Conservation (phyloP, 1,139 yeast species). For the Yamadazyma dendronema region DNA sequence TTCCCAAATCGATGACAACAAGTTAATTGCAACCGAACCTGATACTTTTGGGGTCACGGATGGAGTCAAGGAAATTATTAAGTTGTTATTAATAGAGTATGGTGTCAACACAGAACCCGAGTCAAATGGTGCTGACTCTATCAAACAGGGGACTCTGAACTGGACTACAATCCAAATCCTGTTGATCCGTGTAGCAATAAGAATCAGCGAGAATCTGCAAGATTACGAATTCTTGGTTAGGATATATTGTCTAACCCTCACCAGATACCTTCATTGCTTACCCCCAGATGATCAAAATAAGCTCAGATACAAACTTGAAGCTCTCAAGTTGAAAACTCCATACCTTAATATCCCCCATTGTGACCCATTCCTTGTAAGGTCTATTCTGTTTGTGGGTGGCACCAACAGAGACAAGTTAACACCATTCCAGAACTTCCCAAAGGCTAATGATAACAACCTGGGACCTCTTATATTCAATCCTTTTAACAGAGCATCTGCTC, state of each 20-base stretch:
- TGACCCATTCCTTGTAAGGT: constrained; percentile 69
- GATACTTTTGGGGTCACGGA: not conserved
- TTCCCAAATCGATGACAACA: constrained; percentile 6
- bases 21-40: not conserved
- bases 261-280: constrained; percentile 52
- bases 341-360: constrained; percentile 47
- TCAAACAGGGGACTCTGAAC: constrained; percentile 18
- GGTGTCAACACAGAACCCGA: constrained; percentile 36
- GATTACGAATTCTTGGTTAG: constrained; percentile 48
- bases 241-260: constrained; percentile 52
- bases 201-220: constrained; percentile 49
- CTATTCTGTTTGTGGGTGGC: constrained; percentile 34
- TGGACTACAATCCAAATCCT: constrained; percentile 64
- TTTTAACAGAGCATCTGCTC: constrained; percentile 14
- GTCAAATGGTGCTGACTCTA: constrained; percentile 21
- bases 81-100: constrained; percentile 41
- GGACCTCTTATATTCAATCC: constrained; percentile 35
- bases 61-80: constrained; percentile 31
- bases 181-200: constrained; percentile 53
- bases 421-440: constrained; percentile 25
- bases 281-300: constrained; percentile 37
- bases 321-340: constrained; percentile 17
- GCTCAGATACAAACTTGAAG: constrained; percentile 27
- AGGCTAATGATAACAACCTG: constrained; percentile 14
- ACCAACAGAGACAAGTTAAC: constrained; percentile 27